Evolutionary conservation across 2,329 filamentous ascomycete species (phyloP), one percentile per base, ranked within the genome.

Genomic region (Rhytidhysteron rufulum): DNA sequence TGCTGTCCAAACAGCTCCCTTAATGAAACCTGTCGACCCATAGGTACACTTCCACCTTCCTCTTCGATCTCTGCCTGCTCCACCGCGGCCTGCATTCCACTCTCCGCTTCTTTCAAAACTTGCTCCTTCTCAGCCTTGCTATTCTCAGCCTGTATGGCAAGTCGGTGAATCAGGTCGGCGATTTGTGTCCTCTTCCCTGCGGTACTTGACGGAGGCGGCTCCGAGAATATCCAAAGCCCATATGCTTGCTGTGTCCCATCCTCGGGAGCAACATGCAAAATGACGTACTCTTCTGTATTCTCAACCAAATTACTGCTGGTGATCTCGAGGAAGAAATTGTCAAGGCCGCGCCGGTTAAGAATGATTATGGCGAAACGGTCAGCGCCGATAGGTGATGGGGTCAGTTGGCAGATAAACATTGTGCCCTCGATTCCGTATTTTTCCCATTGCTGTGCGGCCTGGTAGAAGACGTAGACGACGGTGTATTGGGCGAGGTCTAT

Each of bases 381-480:
- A 11, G 51, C 47, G 34, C 55, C 59, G 8, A 49, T 43, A 39
- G 79, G 43, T 4, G 51, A 54, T 5, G 59, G 56, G 2, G 51
- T 50, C 13, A 82, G 68, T 48, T 85, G 77, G 71, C 87, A 94
- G 39, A 97, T 79, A 63, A 97, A 98, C 49, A 97, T 72, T 10
- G 88, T 86, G 29, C 93, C 93, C 66, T 95, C 90, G 9, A 90
- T 78, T 41, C 83, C 86, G 33, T 79, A 79, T 71, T 94, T 95
- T 60, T 93, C 86, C 93, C 93, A 97, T 44, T 73, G 69, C 38
- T 78, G 71, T 3, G 80, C 75, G 4, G 74, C 67, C 34, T 79
- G 73, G 46, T 76, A 79, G 69, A 94, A 93, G 34, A 78, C 79
- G 72, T 96, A 97, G 50, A 96, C 78, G 25, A 93, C 87, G 19